A percentile compares a stretch with the other conserved stretches of the same genome.
These are phyloP conservation scores for Botrytis sinoallii DNA, from an alignment of 2,329 filamentous ascomycete species.

Conservation along the genomic window DNA sequence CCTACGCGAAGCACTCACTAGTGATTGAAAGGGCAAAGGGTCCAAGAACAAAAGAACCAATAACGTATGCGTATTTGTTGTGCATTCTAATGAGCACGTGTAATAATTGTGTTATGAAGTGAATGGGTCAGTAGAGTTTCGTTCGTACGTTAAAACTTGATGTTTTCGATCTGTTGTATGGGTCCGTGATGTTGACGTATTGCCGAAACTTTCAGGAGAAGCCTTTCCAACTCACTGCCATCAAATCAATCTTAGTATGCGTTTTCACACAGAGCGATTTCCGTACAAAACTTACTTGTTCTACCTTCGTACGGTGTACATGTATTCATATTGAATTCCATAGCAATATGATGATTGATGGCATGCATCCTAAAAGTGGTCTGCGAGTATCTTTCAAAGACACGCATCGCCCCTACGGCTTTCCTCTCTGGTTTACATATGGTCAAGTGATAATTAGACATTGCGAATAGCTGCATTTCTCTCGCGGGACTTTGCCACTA, in stretches of 20 bases:
- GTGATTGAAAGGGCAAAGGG: background rate
- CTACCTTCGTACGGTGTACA: background rate
- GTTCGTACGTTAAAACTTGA: background rate
- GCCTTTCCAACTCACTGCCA: background rate
- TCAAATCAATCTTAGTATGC: background rate
- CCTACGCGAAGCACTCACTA: background rate
- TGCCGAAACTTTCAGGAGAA: background rate
- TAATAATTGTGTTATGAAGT: background rate
- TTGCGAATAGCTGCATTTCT: no score
- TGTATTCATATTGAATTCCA: background rate
- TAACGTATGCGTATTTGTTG: background rate
- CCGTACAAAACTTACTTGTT: background rate
- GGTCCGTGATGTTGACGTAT: background rate
- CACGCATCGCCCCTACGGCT: background rate
- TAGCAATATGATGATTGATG: rapidly evolving
- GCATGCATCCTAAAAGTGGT: background rate
- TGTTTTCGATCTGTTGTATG: background rate
- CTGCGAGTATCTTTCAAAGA: background rate
- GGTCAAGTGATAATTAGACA: background rate
- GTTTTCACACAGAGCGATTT: background rate
- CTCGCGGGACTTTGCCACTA: no score
- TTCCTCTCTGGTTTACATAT: background rate
- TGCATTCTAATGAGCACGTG: background rate
- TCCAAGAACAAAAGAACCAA: background rate
- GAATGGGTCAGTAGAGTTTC: background rate